Evolutionary conservation across 2,329 filamentous ascomycete species (phyloP).

Genomic region (Coniochaeta prunicola): DNA sequence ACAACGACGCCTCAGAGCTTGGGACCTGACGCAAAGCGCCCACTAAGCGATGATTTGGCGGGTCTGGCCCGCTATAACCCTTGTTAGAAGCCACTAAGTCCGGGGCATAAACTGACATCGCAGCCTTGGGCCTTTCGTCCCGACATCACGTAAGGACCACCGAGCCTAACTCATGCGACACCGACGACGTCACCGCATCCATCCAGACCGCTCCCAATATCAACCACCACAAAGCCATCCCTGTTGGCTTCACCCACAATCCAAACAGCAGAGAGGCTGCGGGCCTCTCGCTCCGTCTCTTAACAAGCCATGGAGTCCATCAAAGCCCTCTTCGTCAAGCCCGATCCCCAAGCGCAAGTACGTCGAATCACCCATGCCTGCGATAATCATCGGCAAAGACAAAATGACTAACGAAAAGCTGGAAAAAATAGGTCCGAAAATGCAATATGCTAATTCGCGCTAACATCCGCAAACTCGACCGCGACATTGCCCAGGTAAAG

Average conservation of each 20-base stretch:
- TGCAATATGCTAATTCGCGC: constrained; percentile 84
- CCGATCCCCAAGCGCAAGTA: constrained; percentile 90
- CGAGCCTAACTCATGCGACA: not conserved
- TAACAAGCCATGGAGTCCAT: constrained; percentile 69
- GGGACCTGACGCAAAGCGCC: no score
- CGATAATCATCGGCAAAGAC: constrained; percentile 3
- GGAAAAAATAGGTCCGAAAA: constrained; percentile 68
- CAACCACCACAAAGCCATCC: not conserved
- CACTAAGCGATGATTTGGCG: not conserved
- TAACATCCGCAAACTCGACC: constrained; percentile 91
- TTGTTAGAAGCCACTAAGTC: not conserved
- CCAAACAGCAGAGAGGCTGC: not conserved
- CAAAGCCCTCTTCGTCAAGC: constrained; percentile 80
- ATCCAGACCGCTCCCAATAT: constrained; percentile 1
- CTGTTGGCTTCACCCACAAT: constrained; percentile 2
- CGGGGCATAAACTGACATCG: not conserved
- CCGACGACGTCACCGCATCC: not conserved
- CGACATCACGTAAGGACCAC: not conserved
- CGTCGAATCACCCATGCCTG: no score
- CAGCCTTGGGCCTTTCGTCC: not conserved
- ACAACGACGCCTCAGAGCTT: no score
- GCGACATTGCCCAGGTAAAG: constrained; percentile 77
- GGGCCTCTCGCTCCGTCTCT: constrained; percentile 6
- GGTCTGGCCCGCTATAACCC: not conserved
- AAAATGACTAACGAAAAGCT: not conserved